Evolutionary conservation across 73 alveolate genomes (phyloP), one percentile per base, ranked within the genome.

Genomic region (Paramecium pentaurelia): DNA sequence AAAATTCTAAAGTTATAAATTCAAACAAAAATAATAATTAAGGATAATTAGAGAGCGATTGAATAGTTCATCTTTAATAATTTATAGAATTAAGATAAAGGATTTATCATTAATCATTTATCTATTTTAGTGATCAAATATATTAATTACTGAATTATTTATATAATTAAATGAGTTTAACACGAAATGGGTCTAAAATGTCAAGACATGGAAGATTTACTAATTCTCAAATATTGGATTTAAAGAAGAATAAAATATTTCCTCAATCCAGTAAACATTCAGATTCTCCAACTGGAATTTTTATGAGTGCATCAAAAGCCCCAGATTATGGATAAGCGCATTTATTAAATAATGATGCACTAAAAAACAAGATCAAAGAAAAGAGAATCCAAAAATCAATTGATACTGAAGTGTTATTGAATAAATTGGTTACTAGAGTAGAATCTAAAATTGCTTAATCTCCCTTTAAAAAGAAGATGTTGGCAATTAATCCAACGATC

Each of bases 141-240:
- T 7, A 54, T n/a, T 54, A 51, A 18, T 54, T 54, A 54, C 84
- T 32, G 40, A 68, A 32, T 32, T 68, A 68, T 68, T 32, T 32
- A 68, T 36, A 73, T 73, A 73, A 73, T 37, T 34, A 30, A 36
- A 75, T 75, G 88, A 75, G 88, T 20, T 42, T 75, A 20, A 80
- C 51, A 18, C 49, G 91, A 80, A 80, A 49, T 80, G 75, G 91
- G 32, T 80, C 73, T 27, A 80, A 80, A 42, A 38, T 32, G 49
- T 80, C 91, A 20, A 22, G 91, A 42, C 91, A 80, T 27, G 91
- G 58, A 25, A 22, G 91, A 18, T 80, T 80, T 20, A 80, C 91
- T 6, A 80, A 44, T 47, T 80, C 91, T 18, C 58, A 80, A 12
- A 10, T 80, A 16, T 44, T 80, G 1, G 91, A 80, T 45, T 64